These are phyloP conservation scores for Daldinia concentrica DNA, from an alignment of 495 filamentous ascomycete genomes.

Conservation along the genomic window DNA sequence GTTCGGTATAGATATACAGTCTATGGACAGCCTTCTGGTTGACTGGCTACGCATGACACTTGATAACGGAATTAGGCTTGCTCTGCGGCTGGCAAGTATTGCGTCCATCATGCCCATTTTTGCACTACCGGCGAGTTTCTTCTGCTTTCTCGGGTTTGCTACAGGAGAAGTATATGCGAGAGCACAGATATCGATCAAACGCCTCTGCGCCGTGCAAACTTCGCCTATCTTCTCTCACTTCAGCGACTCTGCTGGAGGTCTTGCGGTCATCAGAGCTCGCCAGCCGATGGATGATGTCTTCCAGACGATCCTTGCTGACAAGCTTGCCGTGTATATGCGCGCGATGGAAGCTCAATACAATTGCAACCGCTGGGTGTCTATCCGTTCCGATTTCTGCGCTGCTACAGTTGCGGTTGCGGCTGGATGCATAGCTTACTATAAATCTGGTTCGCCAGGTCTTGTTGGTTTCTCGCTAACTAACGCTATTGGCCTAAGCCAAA, in stretches of 20 bases:
- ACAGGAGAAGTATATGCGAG: conserved; percentile 79
- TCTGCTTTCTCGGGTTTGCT: conserved; percentile 68
- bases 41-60: conserved; percentile 68
- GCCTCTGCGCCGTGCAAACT: conserved; percentile 61
- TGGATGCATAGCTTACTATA: conserved; percentile 17
- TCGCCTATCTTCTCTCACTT: conserved; percentile 89
- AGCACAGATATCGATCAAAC: conserved; percentile 75
- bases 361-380: conserved; percentile 66
- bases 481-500: conserved; percentile 30
- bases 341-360: conserved; percentile 58
- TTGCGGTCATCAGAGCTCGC: conserved; percentile 82
- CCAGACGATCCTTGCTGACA: conserved; percentile 79
- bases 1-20: conserved; percentile 85
- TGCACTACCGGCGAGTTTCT: conserved; percentile 57
- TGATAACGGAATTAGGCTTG: conserved; percentile 59
- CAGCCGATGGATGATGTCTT: conserved; percentile 81
- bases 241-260: conserved; percentile 75
- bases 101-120: conserved; percentile 79
- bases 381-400: conserved; percentile 30
- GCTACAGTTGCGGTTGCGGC: conserved; percentile 16
- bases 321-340: conserved; percentile 47
- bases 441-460: conserved; percentile 17
- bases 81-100: conserved; percentile 60
- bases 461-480: conserved; percentile 31
- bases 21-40: conserved; percentile 76